Percentiles rank a stretch among this genome's conserved stretches.
Evolutionary conservation across 139 green algal species (phyloP).

Genomic region (Axilococcus clingmanii): DNA sequence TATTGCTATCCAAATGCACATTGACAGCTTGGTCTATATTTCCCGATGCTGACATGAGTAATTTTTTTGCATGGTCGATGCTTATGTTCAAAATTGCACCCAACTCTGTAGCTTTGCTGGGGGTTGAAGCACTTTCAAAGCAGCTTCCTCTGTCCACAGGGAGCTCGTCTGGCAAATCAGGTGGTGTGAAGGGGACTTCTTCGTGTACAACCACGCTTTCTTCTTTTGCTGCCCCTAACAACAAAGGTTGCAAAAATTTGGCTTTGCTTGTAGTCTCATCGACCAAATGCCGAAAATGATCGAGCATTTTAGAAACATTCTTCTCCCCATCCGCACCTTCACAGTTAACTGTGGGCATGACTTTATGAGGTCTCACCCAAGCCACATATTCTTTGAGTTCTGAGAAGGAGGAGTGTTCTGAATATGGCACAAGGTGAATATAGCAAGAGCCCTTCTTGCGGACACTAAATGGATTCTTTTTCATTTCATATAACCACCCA

Average conservation of each 20-base stretch:
- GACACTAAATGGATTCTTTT: conserved; percentile 25
- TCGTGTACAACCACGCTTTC: no score
- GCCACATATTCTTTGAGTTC: conserved; percentile 76
- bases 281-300: conserved; percentile 51
- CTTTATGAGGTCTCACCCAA: conserved; percentile 50
- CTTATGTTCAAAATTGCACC: no score
- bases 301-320: conserved; percentile 25
- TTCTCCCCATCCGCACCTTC: conserved; percentile 32
- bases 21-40: no score
- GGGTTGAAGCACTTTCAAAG: neutral
- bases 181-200: no score
- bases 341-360: conserved; percentile 73
- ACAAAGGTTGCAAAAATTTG: conserved; percentile 34
- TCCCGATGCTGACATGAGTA: neutral
- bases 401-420: conserved; percentile 70
- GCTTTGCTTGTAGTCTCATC: conserved; percentile 58
- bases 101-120: conserved; percentile 1
- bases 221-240: conserved; percentile 4
- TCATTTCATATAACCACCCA: conserved; percentile 74
- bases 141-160: neutral
- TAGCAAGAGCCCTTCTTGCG: conserved; percentile 25
- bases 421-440: conserved; percentile 78
- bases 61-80: neutral
- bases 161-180: neutral
- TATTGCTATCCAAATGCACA: no score